These are phyloP conservation scores for Ceratocystis huliohia DNA, from an alignment of 2,329 filamentous ascomycete species.

Conservation along the genomic window DNA sequence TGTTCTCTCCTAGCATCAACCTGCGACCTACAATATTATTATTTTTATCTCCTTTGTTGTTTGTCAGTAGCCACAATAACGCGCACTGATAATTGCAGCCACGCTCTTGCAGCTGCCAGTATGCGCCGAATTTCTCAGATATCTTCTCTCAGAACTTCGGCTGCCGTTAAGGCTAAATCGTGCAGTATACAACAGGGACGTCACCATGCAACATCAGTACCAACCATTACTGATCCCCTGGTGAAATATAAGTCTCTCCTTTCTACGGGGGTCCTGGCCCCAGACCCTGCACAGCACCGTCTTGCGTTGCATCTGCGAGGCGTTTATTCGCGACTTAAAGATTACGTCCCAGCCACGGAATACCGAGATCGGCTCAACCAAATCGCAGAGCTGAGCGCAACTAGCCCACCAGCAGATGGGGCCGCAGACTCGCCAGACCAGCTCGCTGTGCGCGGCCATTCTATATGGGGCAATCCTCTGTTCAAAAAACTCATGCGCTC, in stretches of 20 bases:
- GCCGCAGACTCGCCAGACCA: slow-evolving; percentile 19
- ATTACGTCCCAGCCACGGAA: slow-evolving; percentile 61
- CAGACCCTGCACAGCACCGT: slow-evolving; percentile 60
- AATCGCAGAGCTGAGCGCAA: slow-evolving; percentile 38
- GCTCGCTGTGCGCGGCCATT: slow-evolving; percentile 41
- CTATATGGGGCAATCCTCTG: slow-evolving; percentile 45
- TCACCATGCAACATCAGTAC: slow-evolving; percentile 36
- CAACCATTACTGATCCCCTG: slow-evolving; percentile 55
- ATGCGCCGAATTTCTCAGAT: slow-evolving; percentile 11
- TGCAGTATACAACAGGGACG: slow-evolving; percentile 4
- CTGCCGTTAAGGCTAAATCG: slow-evolving; percentile 2
- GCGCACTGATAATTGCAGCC: no score
- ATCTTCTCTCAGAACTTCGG: not conserved
- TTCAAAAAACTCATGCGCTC: slow-evolving; percentile 45
- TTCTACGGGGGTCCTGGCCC: slow-evolving; percentile 50
- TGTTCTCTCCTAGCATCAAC: not conserved
- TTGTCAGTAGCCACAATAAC: not conserved
- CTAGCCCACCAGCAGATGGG: slow-evolving; percentile 26
- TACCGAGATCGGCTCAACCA: slow-evolving; percentile 54
- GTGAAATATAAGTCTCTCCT: slow-evolving; percentile 63
- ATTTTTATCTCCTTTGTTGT: not conserved
- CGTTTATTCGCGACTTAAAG: slow-evolving; percentile 61
- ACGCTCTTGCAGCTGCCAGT: not conserved
- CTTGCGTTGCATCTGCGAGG: slow-evolving; percentile 65
- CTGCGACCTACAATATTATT: no score